These are phyloP conservation scores for Pochonia chlamydosporia DNA, from an alignment of 2,329 filamentous ascomycete species.

Conservation along the genomic window DNA sequence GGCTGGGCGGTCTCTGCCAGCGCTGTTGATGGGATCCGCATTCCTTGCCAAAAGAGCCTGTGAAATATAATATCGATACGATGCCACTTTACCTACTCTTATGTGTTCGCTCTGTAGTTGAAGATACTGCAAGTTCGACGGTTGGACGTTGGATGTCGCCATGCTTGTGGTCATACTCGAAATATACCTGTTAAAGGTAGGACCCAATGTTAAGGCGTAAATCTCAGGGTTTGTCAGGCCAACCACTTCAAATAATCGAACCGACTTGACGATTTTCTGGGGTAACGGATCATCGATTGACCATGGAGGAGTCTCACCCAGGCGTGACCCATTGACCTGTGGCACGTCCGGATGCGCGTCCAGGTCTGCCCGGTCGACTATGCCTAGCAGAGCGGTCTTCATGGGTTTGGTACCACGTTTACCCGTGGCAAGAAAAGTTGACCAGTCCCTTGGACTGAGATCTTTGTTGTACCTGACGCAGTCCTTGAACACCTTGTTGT, in stretches of 20 bases:
- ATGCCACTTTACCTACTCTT: conserved; percentile 30
- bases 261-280: conserved; percentile 23
- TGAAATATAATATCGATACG: conserved; percentile 24
- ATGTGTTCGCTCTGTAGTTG: conserved; percentile 29
- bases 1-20: neutral
- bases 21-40: neutral
- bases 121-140: conserved; percentile 25
- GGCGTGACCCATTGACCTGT: conserved; percentile 8
- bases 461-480: conserved; percentile 55
- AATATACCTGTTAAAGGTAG: conserved; percentile 30
- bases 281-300: conserved; percentile 27
- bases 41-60: neutral
- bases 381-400: conserved; percentile 16
- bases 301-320: conserved; percentile 24
- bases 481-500: conserved; percentile 52
- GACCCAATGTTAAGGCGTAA: conserved; percentile 29
- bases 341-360: conserved; percentile 9
- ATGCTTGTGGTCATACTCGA: conserved; percentile 31
- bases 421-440: conserved; percentile 45
- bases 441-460: conserved; percentile 51
- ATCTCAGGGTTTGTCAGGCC: conserved; percentile 32
- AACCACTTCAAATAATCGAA: conserved; percentile 18
- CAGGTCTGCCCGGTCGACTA: conserved; percentile 18
- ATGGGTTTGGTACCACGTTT: conserved; percentile 25
- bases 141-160: conserved; percentile 25